Evolutionary conservation across 1,284 basidiomycete species (phyloP).

Genomic region (Puccinia triticina): DNA sequence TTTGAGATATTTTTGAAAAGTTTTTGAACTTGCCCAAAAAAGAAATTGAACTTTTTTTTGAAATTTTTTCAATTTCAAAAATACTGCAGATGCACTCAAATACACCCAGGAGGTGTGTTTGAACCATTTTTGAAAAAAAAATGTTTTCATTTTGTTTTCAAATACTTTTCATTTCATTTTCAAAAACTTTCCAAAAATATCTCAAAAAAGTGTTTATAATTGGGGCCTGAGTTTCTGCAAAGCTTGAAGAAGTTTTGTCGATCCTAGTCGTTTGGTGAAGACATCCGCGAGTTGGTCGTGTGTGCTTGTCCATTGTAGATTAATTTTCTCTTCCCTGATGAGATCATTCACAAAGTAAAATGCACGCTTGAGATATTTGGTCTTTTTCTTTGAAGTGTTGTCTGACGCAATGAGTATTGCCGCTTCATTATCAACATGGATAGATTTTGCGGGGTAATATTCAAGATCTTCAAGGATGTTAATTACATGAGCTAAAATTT

Average conservation of each 20-base stretch:
- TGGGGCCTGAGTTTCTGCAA: neutral
- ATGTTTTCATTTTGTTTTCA: too few species aligned
- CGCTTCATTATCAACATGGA: neutral
- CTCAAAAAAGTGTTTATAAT: too few species aligned
- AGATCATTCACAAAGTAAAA: constrained; percentile 19
- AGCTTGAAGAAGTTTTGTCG: neutral
- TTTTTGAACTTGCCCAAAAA: too few species aligned
- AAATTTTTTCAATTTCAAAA: too few species aligned
- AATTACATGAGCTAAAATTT: neutral
- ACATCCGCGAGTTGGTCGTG: neutral
- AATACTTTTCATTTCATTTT: too few species aligned
- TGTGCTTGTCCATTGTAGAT: neutral
- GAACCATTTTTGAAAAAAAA: too few species aligned
- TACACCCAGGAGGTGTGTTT: too few species aligned
- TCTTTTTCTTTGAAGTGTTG: neutral
- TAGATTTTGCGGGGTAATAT: neutral
- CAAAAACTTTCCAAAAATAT: too few species aligned
- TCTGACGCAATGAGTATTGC: neutral
- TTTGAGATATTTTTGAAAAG: too few species aligned
- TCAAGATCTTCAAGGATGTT: neutral
- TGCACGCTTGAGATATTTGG: neutral
- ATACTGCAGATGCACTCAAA: too few species aligned
- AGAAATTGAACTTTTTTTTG: too few species aligned
- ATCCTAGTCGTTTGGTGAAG: neutral
- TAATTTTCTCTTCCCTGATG: neutral